A percentile compares a stretch with the other conserved stretches of the same genome.
Evolutionary conservation across 768 basidiomycete genomes (phyloP).

Genomic region (Coprinellus aureogranulatus): DNA sequence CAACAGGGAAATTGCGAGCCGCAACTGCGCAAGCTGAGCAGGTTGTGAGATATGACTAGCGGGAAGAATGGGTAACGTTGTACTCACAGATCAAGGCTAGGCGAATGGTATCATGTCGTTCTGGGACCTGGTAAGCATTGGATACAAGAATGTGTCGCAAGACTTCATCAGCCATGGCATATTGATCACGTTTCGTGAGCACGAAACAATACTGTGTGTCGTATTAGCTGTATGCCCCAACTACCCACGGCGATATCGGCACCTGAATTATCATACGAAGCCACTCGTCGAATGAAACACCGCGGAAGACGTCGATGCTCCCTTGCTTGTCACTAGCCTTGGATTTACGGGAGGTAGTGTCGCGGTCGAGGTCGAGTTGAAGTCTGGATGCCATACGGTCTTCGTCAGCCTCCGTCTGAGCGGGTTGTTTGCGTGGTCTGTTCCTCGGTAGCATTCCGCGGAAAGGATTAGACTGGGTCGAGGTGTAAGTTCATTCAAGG

Average conservation of each 20-base stretch:
- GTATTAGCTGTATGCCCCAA: background rate
- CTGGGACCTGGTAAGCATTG: conserved; percentile 63
- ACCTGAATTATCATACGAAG: conserved; percentile 83
- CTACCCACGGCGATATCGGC: background rate
- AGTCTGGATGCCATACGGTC: conserved; percentile 74
- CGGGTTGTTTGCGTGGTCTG: conserved; percentile 34
- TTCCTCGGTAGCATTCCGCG: conserved; percentile 65
- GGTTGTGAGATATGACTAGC: background rate
- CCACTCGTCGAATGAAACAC: conserved; percentile 84
- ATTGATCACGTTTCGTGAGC: conserved; percentile 60
- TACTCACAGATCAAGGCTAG: conserved; percentile 72
- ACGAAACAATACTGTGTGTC: conserved; percentile 67
- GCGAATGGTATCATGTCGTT: conserved; percentile 68
- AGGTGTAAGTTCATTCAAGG: background rate
- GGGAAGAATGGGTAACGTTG: too few relatives aligned
- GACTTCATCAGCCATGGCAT: conserved; percentile 69
- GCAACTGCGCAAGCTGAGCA: conserved; percentile 69
- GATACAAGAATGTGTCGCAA: conserved; percentile 73
- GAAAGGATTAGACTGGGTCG: conserved; percentile 51
- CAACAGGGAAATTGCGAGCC: conserved; percentile 49
- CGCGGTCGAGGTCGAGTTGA: conserved; percentile 69
- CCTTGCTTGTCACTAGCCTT: conserved; percentile 35
- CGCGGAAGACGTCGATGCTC: conserved; percentile 71
- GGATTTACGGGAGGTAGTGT: conserved; percentile 50
- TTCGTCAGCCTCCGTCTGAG: conserved; percentile 55